phyloP scores from a whole-genome alignment of 1,284 basidiomycete species.

The Jaminaea rosea region DNA sequence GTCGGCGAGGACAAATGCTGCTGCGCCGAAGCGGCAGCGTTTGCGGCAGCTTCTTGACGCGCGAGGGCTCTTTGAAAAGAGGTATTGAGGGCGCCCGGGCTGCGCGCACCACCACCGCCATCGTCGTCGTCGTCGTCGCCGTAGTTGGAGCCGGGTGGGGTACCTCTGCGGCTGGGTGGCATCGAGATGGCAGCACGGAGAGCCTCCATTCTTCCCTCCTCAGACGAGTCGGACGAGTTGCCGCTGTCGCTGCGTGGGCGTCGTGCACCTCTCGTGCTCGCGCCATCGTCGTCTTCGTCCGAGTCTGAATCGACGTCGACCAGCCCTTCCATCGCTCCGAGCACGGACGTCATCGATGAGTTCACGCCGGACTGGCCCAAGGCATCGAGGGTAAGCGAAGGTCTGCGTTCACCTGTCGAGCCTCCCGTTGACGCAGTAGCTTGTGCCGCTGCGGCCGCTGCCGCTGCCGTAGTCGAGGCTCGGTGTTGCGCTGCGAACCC shows the following conservation, averaged over 20 bases:
- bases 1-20: constrained; percentile 11
- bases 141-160: constrained; percentile 1
- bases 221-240: neutral
- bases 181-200: constrained; percentile 13
- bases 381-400: too few species aligned
- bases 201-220: constrained; percentile 8
- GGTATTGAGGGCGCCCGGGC: too few species aligned
- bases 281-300: too few species aligned
- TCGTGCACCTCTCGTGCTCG: too few species aligned
- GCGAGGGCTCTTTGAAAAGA: neutral
- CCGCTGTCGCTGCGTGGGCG: constrained; percentile 1
- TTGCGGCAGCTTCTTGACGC: neutral
- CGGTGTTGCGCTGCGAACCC: neutral
- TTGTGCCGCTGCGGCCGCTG: too few species aligned
- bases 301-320: too few species aligned
- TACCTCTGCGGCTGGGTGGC: constrained; percentile 7
- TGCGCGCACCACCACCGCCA: too few species aligned
- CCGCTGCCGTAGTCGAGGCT: constrained; percentile 14
- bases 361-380: too few species aligned
- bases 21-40: neutral
- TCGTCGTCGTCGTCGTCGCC: constrained; percentile 22
- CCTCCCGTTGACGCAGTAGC: too few species aligned
- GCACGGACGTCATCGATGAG: too few species aligned
- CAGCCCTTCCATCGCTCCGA: too few species aligned
- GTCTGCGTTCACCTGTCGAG: too few species aligned